Percentiles rank a stretch among this genome's conserved stretches.
Conservation (phyloP, 1,139 yeast species). For the Pichia sp. region DNA sequence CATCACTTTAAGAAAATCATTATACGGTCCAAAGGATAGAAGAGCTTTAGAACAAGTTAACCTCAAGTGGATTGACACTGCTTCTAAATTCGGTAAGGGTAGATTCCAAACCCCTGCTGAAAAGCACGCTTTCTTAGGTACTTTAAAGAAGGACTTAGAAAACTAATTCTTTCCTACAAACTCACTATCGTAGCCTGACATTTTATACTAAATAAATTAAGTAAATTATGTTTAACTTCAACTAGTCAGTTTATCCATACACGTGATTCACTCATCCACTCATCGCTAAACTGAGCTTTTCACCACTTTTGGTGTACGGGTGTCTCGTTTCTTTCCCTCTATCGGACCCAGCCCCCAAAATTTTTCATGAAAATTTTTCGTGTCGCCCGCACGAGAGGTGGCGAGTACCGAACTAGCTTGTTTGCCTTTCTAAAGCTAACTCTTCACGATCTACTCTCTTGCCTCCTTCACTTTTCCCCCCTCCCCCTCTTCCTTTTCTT, state of each 20-base stretch:
- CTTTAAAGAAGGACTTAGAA: constrained; percentile 85
- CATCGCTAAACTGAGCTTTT: too few relatives aligned
- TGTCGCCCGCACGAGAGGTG: too few relatives aligned
- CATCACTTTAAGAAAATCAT: constrained; percentile 96
- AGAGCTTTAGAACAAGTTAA: constrained; percentile 92
- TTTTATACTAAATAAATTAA: too few relatives aligned
- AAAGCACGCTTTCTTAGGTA: constrained; percentile 99
- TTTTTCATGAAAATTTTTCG: constrained; percentile 5
- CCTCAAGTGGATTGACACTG: constrained; percentile 99
- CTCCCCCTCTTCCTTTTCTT: too few relatives aligned
- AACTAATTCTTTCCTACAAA: constrained; percentile 13
- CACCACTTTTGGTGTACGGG: constrained; percentile 5
- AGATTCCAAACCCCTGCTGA: constrained; percentile 99
- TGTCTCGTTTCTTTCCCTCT: neutral
- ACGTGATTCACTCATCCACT: too few relatives aligned
- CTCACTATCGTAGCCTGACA: too few relatives aligned
- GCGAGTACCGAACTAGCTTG: too few relatives aligned
- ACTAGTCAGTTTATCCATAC: too few relatives aligned
- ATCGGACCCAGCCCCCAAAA: neutral
- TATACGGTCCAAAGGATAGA: constrained; percentile 97
- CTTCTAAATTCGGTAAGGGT: constrained; percentile 99
- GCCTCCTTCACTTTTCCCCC: too few relatives aligned
- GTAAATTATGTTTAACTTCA: too few relatives aligned
- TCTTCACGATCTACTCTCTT: too few relatives aligned
- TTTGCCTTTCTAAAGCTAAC: too few relatives aligned